These are phyloP conservation scores for Eimeria falciformis DNA, from an alignment of 169 alveolate genomes.

Conservation along the genomic window DNA sequence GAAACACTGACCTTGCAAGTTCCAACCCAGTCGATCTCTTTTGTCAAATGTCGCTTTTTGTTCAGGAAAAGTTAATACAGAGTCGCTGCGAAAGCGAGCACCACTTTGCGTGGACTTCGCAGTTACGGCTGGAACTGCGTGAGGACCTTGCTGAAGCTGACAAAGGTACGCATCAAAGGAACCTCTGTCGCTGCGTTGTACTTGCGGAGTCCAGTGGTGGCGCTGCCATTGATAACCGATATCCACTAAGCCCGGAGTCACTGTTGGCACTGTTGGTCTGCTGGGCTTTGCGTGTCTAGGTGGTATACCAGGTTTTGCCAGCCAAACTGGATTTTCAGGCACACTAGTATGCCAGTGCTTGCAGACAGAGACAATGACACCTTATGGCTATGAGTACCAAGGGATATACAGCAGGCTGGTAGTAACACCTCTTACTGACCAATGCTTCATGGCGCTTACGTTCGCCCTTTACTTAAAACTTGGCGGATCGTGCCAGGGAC, in stretches of 20 bases:
- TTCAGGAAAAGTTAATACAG: slow-evolving; percentile 86
- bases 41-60: background rate
- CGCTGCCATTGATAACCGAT: background rate
- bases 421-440: slow-evolving; percentile 97
- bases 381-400: slow-evolving; percentile 97
- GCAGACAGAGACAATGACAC: slow-evolving; percentile 95
- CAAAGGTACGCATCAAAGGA: slow-evolving; percentile 45
- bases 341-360: slow-evolving; percentile 88
- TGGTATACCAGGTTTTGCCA: slow-evolving; percentile 17
- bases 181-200: background rate
- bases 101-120: slow-evolving; percentile 95
- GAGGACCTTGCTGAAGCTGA: slow-evolving; percentile 76
- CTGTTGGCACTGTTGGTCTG: no score
- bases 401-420: slow-evolving; percentile 98
- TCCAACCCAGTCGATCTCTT: no score
- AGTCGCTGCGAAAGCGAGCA: slow-evolving; percentile 89
- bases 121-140: slow-evolving; percentile 92
- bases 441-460: slow-evolving; percentile 96
- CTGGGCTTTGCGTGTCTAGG: background rate
- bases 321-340: slow-evolving; percentile 75
- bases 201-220: background rate
- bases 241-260: background rate
- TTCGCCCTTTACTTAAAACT: slow-evolving; percentile 95
- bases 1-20: no score
- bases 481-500: slow-evolving; percentile 99